phyloP scores from a whole-genome alignment of 306 rosid species.

The Lathyrus oleraceus region DNA sequence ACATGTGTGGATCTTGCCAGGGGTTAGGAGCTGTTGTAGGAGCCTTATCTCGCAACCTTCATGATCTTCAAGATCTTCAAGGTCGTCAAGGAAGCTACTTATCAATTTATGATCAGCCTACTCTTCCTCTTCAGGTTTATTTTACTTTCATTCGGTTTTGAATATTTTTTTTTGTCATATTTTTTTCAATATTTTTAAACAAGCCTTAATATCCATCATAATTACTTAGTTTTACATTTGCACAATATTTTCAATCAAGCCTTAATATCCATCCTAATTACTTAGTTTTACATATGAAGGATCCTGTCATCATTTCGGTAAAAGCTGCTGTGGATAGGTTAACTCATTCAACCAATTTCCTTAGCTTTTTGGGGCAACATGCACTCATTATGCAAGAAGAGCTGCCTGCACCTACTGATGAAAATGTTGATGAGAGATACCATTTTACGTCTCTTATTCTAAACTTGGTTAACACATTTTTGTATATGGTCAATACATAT shows the following conservation, averaged over 20 bases:
- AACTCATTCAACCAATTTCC: conserved; percentile 89
- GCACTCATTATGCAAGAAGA: no score
- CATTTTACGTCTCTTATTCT: no score
- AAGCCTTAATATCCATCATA: no score
- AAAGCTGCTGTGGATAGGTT: conserved; percentile 88
- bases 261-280: no score
- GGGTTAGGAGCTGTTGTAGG: conserved; percentile 98
- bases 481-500: no score
- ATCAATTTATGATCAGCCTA: conserved; percentile 85
- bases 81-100: conserved; percentile 92
- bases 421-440: no score
- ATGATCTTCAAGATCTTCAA: conserved; percentile 95
- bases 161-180: conserved; percentile 10
- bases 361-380: conserved; percentile 89
- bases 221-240: no score
- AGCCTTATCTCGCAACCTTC: conserved; percentile 96
- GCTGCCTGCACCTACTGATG: no score
- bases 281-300: conserved; percentile 61
- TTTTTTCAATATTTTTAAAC: conserved; percentile 18
- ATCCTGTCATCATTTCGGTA: conserved; percentile 77
- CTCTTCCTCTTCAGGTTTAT: conserved; percentile 83
- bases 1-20: conserved; percentile 48
- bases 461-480: no score
- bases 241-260: no score
- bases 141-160: conserved; percentile 18